Evolutionary conservation across 257 asterid species (phyloP).

Genomic region (Cynanchum wilfordii): DNA sequence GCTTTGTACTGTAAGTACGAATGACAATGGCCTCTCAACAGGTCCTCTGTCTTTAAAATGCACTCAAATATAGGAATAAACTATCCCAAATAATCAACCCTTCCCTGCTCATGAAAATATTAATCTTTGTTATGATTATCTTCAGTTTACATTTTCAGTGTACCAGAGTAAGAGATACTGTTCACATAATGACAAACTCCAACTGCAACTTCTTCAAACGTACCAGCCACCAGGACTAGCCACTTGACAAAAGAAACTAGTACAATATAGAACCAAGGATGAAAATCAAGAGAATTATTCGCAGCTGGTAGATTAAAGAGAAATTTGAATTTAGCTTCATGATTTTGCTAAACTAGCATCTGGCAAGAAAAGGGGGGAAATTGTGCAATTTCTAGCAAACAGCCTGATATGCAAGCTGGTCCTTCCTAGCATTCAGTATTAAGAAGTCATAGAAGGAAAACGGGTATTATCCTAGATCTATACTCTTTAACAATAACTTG

Average conservation of each 20-base stretch:
- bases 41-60: not conserved
- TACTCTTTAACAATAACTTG: not conserved
- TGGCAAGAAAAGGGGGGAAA: not conserved
- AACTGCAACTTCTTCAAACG: not conserved
- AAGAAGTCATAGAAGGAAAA: not conserved
- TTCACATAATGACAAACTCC: not conserved
- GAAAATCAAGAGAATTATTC: not conserved
- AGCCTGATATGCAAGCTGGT: not conserved
- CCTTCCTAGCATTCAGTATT: not conserved
- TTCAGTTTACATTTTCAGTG: not conserved
- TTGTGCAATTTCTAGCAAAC: not conserved
- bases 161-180: not conserved
- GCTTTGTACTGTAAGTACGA: not conserved
- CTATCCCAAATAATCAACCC: not conserved
- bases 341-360: not conserved
- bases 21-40: not conserved
- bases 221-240: not conserved
- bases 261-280: not conserved
- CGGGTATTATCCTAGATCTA: not conserved
- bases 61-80: not conserved
- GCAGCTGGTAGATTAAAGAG: not conserved
- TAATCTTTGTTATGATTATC: not conserved
- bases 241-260: not conserved
- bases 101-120: not conserved
- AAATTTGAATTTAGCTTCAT: not conserved